Base-by-base conservation (phyloP, 257 asterid species). In the Ocimum tenuiflorum region DNA sequence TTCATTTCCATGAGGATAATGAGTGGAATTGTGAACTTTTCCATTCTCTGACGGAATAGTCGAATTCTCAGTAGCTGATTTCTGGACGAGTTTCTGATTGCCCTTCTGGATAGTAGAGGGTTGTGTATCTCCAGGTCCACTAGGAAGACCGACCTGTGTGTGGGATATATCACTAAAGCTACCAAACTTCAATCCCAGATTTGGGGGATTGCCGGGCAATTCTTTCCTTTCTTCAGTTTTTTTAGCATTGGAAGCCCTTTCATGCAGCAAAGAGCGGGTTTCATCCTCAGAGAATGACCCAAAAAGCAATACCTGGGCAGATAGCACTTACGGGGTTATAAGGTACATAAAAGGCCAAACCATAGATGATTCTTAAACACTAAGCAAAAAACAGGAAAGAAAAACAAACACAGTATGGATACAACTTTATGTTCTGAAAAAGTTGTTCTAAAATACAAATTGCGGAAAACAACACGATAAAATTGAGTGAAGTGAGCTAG, bases 251-350 rank as follows among this genome's bases (percentile, higher is more conserved):
- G 35, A 54, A 64, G 86, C 72, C 36, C 76, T 65, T 63, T 75
- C 68, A 50, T 64, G 69, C 68, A 83, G 77, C 78, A 62, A 80
- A 12, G 91, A 75, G 67, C 68, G 80, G 60, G 91, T 80, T 83
- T 91, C 98, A 54, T 85, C 91, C 85, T 84, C 96, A 2, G 88
- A 78, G 81, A 92, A 92, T 55, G 99, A 92, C 68, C 99, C 99
- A 78, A 92, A 92, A 63, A 92, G 57, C 18, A 92, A 55, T 71
- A 86, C 81, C 99, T 92, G 60, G 19, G 13, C 12, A 52, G 55
- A 60, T 6, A 68, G 48, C 52, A 70, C 3, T 58, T 41, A 75
- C 49, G 66, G 69, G 47, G 9, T 23, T 5, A 60, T 17, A 39
- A 15, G 18, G 59, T 15, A 12, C 41, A 62, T 19, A 27, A 51